phyloP scores from a whole-genome alignment of 257 asterid genomes.

The Nicotiana benthamiana region DNA sequence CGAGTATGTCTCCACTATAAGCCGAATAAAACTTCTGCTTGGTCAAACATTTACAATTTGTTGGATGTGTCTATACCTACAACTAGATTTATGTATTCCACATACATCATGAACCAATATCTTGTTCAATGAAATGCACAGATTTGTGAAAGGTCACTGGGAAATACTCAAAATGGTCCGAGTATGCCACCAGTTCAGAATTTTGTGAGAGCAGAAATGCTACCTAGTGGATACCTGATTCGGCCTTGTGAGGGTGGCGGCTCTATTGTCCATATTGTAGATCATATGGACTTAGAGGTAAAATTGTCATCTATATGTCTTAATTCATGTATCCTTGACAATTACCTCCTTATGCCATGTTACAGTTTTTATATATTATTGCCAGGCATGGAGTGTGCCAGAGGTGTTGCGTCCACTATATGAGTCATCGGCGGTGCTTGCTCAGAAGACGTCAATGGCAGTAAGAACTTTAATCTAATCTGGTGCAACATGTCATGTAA shows the following conservation, averaged over 20 bases:
- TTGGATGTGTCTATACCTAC: neutral
- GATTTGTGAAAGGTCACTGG: conserved; percentile 86
- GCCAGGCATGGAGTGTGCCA: conserved; percentile 77
- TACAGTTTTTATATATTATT: neutral
- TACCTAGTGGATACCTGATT: conserved; percentile 79
- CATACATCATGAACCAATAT: neutral
- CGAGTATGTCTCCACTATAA: neutral
- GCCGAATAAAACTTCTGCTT: neutral
- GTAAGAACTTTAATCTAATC: conserved; percentile 27
- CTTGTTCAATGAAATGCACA: conserved; percentile 12
- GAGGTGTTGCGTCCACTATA: conserved; percentile 87
- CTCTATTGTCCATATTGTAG: conserved; percentile 78
- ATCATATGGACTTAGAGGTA: conserved; percentile 82
- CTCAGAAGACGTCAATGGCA: conserved; percentile 74
- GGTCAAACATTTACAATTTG: neutral
- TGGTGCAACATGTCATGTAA: neutral
- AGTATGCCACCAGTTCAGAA: conserved; percentile 77
- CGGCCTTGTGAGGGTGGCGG: conserved; percentile 95
- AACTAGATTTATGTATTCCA: neutral
- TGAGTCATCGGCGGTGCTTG: conserved; percentile 67
- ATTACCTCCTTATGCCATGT: neutral
- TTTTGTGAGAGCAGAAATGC: conserved; percentile 80
- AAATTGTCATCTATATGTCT: neutral
- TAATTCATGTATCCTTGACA: neutral
- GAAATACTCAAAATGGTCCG: conserved; percentile 77